Conservation (phyloP, 2,329 filamentous ascomycete genomes). For the Geosmithia morbida region DNA sequence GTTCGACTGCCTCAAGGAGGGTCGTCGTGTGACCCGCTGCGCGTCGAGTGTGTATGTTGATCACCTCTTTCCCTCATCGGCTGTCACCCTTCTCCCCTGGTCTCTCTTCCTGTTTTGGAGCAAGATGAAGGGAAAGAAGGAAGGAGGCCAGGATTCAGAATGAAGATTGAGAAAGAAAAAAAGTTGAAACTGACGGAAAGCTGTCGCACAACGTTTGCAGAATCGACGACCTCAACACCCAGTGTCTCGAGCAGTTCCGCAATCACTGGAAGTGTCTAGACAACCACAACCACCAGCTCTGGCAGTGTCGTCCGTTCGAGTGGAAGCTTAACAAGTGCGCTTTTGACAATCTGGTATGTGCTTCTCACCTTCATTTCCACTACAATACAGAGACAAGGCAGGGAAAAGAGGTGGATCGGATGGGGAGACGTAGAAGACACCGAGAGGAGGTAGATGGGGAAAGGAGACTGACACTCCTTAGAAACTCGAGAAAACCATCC, state of each 20-base stretch:
- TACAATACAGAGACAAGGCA: background rate
- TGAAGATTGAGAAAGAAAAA: no score
- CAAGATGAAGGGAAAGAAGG: background rate
- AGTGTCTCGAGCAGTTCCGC: slow-evolving; percentile 83
- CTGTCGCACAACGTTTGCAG: no score
- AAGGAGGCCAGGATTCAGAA: no score
- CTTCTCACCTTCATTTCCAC: no score
- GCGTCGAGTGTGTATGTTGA: slow-evolving; percentile 80
- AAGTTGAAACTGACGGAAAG: no score
- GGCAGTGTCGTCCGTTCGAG: slow-evolving; percentile 83
- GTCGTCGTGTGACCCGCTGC: slow-evolving; percentile 90
- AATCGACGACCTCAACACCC: slow-evolving; percentile 88
- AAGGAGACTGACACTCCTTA: slow-evolving; percentile 15
- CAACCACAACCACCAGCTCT: slow-evolving; percentile 94
- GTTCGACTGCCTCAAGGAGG: slow-evolving; percentile 90
- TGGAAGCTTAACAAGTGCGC: slow-evolving; percentile 90
- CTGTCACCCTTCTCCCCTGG: no score
- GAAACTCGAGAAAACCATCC: slow-evolving; percentile 72
- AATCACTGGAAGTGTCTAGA: slow-evolving; percentile 93
- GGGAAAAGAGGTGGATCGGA: background rate
- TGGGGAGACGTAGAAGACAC: no score
- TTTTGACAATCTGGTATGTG: slow-evolving; percentile 80
- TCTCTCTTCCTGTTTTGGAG: background rate
- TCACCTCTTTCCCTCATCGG: no score
- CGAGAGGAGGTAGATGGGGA: no score